Conservation (phyloP, 805 yeast genomes). For the Candida palmyrensis region DNA sequence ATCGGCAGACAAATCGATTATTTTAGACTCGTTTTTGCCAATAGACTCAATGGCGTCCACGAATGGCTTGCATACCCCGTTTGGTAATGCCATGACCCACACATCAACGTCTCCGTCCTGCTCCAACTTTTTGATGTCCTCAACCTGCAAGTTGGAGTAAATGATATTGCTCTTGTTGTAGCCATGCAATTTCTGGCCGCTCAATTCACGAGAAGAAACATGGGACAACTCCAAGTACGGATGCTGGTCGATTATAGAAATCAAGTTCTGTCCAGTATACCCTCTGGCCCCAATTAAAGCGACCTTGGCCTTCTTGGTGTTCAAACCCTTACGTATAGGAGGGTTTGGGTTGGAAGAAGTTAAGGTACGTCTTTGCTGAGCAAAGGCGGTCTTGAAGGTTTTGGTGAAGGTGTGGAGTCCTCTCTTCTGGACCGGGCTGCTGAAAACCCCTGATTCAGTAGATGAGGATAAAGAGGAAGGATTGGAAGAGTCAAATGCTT, state of each 20-base stretch:
- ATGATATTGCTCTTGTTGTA: constrained; percentile 76
- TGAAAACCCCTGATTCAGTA: constrained; percentile 43
- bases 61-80: constrained; percentile 90
- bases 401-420: constrained; percentile 39
- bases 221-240: constrained; percentile 84
- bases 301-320: constrained; percentile 60
- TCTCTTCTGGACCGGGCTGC: constrained; percentile 45
- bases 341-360: constrained; percentile 58
- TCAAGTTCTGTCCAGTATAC: constrained; percentile 90
- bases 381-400: constrained; percentile 3
- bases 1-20: constrained; percentile 92
- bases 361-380: constrained; percentile 14
- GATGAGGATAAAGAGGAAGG: constrained; percentile 33
- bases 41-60: constrained; percentile 75
- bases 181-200: constrained; percentile 81
- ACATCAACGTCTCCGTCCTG: constrained; percentile 75
- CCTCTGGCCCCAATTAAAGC: constrained; percentile 99
- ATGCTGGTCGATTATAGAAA: constrained; percentile 80
- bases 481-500: constrained; percentile 37
- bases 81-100: constrained; percentile 99
- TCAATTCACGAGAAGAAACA: constrained; percentile 92
- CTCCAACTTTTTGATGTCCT: constrained; percentile 79
- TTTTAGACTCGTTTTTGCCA: constrained; percentile 62
- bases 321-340: constrained; percentile 61
- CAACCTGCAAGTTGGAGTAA: constrained; percentile 82